Percentiles rank a stretch among this genome's conserved stretches.
Conservation (phyloP, 2,329 filamentous ascomycete species). For the Hawksworthiomyces lignivorus region DNA sequence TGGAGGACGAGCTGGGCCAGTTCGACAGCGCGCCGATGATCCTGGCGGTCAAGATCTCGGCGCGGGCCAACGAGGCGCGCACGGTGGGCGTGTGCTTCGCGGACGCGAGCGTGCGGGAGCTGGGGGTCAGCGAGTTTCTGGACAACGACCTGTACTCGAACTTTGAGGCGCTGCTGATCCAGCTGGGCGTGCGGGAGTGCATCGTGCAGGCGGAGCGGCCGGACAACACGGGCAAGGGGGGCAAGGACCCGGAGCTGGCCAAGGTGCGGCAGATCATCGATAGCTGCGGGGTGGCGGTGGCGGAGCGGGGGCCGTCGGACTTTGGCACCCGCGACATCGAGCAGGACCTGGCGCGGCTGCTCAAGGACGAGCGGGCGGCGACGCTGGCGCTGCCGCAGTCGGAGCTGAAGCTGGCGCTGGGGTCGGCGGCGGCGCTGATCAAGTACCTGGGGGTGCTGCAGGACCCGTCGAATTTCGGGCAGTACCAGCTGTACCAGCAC, state of each 20-base stretch:
- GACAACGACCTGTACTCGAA: slow-evolving; percentile 99
- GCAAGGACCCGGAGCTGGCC: slow-evolving; percentile 78
- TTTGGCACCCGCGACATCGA: slow-evolving; percentile 91
- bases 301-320: slow-evolving; percentile 67
- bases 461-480: slow-evolving; percentile 89
- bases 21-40: slow-evolving; percentile 91
- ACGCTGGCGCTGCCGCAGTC: slow-evolving; percentile 78
- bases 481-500: slow-evolving; percentile 95
- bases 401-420: slow-evolving; percentile 93
- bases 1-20: slow-evolving; percentile 86
- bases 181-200: slow-evolving; percentile 91
- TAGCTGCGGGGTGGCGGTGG: slow-evolving; percentile 83
- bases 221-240: slow-evolving; percentile 51
- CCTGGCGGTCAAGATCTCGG: slow-evolving; percentile 83
- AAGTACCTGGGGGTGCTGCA: slow-evolving; percentile 89
- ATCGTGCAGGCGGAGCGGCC: slow-evolving; percentile 71
- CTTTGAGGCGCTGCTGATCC: slow-evolving; percentile 92
- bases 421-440: slow-evolving; percentile 84
- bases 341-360: slow-evolving; percentile 78
- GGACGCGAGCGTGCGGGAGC: slow-evolving; percentile 88
- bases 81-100: slow-evolving; percentile 94
- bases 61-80: slow-evolving; percentile 77
- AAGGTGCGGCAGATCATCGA: slow-evolving; percentile 87
- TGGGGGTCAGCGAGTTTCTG: slow-evolving; percentile 96
- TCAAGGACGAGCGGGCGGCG: slow-evolving; percentile 77